Base-by-base conservation (phyloP, 2,329 filamentous ascomycete species). In the Rutstroemia sp. region DNA sequence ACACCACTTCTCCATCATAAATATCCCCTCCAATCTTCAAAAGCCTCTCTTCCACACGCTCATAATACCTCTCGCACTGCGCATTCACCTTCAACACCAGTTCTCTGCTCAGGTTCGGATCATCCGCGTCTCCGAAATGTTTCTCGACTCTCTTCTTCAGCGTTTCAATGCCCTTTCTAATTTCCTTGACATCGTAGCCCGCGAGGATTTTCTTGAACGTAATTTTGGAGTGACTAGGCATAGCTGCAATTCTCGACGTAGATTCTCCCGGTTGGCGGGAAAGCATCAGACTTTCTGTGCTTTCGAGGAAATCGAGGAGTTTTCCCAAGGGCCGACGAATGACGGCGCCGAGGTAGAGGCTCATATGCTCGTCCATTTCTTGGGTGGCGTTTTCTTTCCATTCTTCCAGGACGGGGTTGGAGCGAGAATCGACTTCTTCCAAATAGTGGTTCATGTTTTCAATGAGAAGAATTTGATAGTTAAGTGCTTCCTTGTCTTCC, bases 391-490 rank as follows among this genome's bases (percentile, higher is more conserved):
- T 86, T 40, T 85, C 82, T 67, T 85, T 87, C 89, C 92, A 96
- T 63, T 89, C 84, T 58, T 89, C 84, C 4, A 97, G 79, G 0
- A 95, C 83, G 7, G 87, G 80, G 60, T 94, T 83, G 39, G 81
- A 79, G 17, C 83, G 80, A 16, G 86, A 75, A 63, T 95, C 89
- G 8, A 95, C 87, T 71, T 96, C 92, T 69, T 97, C 92, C 10
- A 94, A 77, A 73, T 95, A 97, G 72, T 96, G 91, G 68, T 96
- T 95, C 91, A 96, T 96, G 71, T 99, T 99, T 72, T 99, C 92
- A 64, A 99, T 97, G 54, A 97, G 79, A 36, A 97, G 79, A 66
- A 99, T 96, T 72, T 97, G 92, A 73, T 95, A 96, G 73, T 97
- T 97, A 59, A 99, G 81, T 5, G 91, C 89, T 71, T 96, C 92